phyloP scores from a whole-genome alignment of 371 early-diverging fungal species.

The Amoeboaphelidium protococcarum region DNA sequence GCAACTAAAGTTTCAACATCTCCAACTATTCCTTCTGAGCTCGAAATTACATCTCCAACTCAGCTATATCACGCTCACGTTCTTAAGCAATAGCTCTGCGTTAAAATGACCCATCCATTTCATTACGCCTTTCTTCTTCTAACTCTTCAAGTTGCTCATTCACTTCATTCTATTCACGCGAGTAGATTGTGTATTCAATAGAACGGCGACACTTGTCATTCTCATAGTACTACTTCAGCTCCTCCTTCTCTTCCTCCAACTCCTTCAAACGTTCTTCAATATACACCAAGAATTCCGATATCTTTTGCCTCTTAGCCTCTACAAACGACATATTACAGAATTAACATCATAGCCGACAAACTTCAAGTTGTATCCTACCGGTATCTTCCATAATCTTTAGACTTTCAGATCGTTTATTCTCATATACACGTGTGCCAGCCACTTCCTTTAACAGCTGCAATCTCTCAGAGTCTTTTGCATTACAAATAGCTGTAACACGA shows the following conservation, averaged over 20 bases:
- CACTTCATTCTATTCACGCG: constrained; percentile 56
- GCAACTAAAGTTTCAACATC: too few species aligned
- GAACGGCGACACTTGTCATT: constrained; percentile 59
- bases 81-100: too few species aligned
- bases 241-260: constrained; percentile 78
- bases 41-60: too few species aligned
- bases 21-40: too few species aligned
- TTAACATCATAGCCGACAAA: too few species aligned
- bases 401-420: constrained; percentile 70
- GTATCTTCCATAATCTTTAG: constrained; percentile 79
- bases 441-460: constrained; percentile 84
- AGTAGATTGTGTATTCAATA: constrained; percentile 73
- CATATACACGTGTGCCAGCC: constrained; percentile 94
- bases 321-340: too few species aligned
- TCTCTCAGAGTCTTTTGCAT: constrained; percentile 73
- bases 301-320: constrained; percentile 69
- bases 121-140: too few species aligned
- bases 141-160: constrained; percentile 20
- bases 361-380: constrained; percentile 21
- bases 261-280: constrained; percentile 70
- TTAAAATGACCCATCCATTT: too few species aligned
- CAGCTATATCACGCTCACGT: too few species aligned
- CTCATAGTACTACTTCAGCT: constrained; percentile 56
- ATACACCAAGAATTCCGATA: constrained; percentile 53
- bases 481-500: constrained; percentile 28